phyloP scores from a whole-genome alignment of 768 basidiomycete species.

The Leccinum variicolor region DNA sequence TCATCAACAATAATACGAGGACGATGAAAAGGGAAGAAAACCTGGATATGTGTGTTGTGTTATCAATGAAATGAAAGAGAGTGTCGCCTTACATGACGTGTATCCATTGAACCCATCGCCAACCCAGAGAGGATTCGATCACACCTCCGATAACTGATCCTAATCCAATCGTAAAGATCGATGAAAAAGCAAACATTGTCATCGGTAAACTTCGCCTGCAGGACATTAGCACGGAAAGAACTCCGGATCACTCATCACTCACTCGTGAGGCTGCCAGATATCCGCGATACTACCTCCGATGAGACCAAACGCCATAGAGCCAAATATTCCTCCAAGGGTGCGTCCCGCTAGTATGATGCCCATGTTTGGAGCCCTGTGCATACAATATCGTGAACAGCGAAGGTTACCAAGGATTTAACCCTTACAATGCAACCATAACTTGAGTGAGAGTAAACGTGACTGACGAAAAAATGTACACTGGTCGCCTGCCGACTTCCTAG shows the following conservation, averaged over 20 bases:
- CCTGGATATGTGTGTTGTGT: slow-evolving; percentile 31
- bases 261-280: slow-evolving; percentile 63
- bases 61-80: background rate
- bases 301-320: slow-evolving; percentile 61
- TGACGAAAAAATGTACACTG: slow-evolving; percentile 53
- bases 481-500: slow-evolving; percentile 63
- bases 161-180: slow-evolving; percentile 55
- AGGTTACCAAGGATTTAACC: background rate
- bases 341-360: slow-evolving; percentile 56
- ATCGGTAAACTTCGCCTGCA: slow-evolving; percentile 71
- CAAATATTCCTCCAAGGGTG: slow-evolving; percentile 59
- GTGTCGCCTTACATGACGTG: slow-evolving; percentile 48
- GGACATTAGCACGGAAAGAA: background rate
- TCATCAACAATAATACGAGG: slow-evolving; percentile 51
- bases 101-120: slow-evolving; percentile 86
- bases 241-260: slow-evolving; percentile 14
- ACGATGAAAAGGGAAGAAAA: slow-evolving; percentile 49
- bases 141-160: slow-evolving; percentile 64
- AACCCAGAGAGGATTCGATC: slow-evolving; percentile 58
- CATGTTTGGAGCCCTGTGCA: slow-evolving; percentile 40
- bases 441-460: slow-evolving; percentile 51
- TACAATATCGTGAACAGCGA: background rate
- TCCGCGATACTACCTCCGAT: slow-evolving; percentile 69
- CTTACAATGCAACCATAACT: slow-evolving; percentile 35
- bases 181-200: slow-evolving; percentile 61